Evolutionary conservation across 345 rosid species (phyloP), one percentile per base, ranked within the genome.

Genomic region (Salix arbutifolia): DNA sequence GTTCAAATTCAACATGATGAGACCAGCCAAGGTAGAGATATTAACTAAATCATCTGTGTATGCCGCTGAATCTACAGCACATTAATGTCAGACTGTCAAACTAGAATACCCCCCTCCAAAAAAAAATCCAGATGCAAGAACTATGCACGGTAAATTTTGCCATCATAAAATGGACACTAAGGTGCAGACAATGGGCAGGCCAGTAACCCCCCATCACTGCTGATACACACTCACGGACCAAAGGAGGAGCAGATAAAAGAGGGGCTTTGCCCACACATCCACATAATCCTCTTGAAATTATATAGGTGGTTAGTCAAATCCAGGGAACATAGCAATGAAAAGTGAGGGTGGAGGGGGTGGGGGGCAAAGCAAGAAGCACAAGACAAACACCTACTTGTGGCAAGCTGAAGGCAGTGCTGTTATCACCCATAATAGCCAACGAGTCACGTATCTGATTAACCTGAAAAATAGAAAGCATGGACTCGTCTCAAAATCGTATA

Each of bases 351-450:
- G 37, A 23, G 6, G n/a, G 14, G 6, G 35, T 4, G 35, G 6
- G 42, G 74, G 40, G 28, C 58, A 50, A 62, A 4, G 64, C 50
- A 64, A 65, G 64, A 78, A 77, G 77, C 2, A 73, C 8, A 67
- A 25, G 50, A 70, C 71, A 44, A 76, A 77, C 31, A 53, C 89
- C 77, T 90, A 93, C 99, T 78, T 96, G 99, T 64, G 99, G 99
- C 81, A 96, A 86, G 85, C 99, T 96, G 84, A 96, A 96, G 60
- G 97, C 99, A 2, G 98, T 96, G 89, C 97, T 96, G 83, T 96
- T 94, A 73, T 90, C 94, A 78, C 99, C 99, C 98, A 96, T 96
- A 64, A 91, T 76, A 77, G 97, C 94, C 84, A 96, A 77, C 37
- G 99, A 96, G 70, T 96, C 94, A 72, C 99, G 90, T 74, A 96